Base-by-base conservation (phyloP, 75 land plant species). In the Adiantum capillusveneris region DNA sequence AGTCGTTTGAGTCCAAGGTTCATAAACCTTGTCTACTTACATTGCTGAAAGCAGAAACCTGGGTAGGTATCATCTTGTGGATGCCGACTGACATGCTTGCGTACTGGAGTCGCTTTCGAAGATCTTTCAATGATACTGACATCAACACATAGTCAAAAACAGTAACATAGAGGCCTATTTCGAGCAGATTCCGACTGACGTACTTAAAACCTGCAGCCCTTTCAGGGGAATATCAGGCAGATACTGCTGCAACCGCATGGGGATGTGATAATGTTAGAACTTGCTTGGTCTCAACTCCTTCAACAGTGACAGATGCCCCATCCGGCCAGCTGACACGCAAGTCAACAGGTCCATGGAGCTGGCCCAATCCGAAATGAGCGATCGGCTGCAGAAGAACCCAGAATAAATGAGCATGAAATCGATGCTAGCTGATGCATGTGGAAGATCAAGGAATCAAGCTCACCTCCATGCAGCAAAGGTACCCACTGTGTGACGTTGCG, bases 401-500 rank as follows among this genome's bases (percentile, higher is more conserved):
- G 43, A 41, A 14, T 41, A 14, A 41, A 9, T 41, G 9, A 41
- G 14, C 43, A 41, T 14, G 43, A 9, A 9, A 41, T 41, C 9
- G 43, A 41, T 9, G 9, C 9, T 41, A 14, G 12, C 43, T 41
- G 43, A 9, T 41, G 9, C 14, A 41, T 2, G 3, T 18, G 17
- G 3, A 46, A n/a, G 50, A 46, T n/a, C 5, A 21, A 46, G 50
- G 22, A 3, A 21, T 6, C 6, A 18, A 3, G 3, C 17, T 58
- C 51, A 68, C 70, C 70, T 68, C 70, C 70, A 68, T 68, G 22
- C 56, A 68, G 36, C 70, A 68, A 18, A 68, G 36, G 57, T 68
- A 68, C 30, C 70, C 70, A 52, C 70, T 68, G 56, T 25, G 37
- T 28, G 7, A 26, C 31, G 11, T 50, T 31, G 14, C 2, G 26